phyloP scores from a whole-genome alignment of 306 rosid species.

The Purshia tridentata region DNA sequence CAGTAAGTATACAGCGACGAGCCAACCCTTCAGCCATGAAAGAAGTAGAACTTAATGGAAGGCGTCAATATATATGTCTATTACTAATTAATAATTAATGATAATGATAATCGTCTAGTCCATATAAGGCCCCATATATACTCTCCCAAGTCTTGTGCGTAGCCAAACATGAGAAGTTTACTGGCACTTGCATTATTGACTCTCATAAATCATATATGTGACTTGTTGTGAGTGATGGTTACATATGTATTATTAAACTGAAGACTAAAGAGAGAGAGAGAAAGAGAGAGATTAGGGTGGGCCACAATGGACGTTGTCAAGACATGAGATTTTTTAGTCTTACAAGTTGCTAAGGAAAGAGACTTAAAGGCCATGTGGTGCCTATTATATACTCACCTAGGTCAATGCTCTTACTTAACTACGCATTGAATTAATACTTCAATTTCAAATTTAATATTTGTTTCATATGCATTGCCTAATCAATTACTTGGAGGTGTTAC shows the following conservation, averaged over 20 bases:
- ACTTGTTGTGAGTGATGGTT: neutral
- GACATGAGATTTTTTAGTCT: slow-evolving; percentile 9
- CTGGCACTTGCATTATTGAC: slow-evolving; percentile 6
- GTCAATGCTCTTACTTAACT: slow-evolving; percentile 2
- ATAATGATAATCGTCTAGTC: neutral
- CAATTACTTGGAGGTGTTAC: too few species aligned
- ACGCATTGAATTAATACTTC: neutral
- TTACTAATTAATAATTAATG: too few species aligned
- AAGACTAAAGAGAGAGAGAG: neutral
- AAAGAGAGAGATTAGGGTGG: neutral
- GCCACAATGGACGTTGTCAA: neutral
- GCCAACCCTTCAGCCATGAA: neutral
- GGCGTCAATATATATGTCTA: neutral
- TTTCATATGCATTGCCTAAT: too few species aligned
- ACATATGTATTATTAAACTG: neutral
- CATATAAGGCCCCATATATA: neutral
- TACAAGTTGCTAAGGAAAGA: slow-evolving; percentile 3
- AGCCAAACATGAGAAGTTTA: slow-evolving; percentile 6
- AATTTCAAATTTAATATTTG: neutral
- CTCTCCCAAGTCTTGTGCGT: neutral
- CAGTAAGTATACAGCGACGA: too few species aligned
- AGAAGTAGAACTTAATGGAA: neutral
- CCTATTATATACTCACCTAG: neutral
- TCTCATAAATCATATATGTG: neutral
- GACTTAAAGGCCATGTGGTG: slow-evolving; percentile 4